A percentile compares a stretch with the other conserved stretches of the same genome.
Evolutionary conservation across 2,329 filamentous ascomycete species (phyloP).

Genomic region (Botryosphaeria agaves): DNA sequence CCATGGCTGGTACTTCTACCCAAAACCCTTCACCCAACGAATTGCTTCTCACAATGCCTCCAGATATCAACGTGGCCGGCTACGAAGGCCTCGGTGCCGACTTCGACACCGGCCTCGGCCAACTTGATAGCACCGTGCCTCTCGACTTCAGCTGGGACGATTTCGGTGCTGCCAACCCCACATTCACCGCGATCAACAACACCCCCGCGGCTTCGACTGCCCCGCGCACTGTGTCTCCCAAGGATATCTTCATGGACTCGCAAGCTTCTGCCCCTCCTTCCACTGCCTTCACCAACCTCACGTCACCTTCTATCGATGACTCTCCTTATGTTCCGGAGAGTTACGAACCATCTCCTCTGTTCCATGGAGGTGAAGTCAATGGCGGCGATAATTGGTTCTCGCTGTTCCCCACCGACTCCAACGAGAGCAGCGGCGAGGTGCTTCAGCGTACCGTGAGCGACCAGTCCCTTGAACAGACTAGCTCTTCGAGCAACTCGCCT

Average conservation of each 20-base stretch:
- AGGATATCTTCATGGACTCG: constrained; percentile 57
- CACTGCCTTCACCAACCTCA: constrained; percentile 64
- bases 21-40: constrained; percentile 3
- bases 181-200: constrained; percentile 29
- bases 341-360: constrained; percentile 65
- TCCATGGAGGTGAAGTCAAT: constrained; percentile 38
- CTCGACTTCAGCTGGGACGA: constrained; percentile 5
- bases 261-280: constrained; percentile 68
- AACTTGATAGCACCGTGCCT: constrained; percentile 4
- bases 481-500: constrained; percentile 14
- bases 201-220: constrained; percentile 18
- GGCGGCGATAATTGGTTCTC: constrained; percentile 49
- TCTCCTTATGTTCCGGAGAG: constrained; percentile 57
- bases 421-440: no score
- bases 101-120: constrained; percentile 16
- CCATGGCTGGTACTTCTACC: constrained; percentile 38
- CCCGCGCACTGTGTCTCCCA: constrained; percentile 57
- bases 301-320: constrained; percentile 59
- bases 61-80: constrained; percentile 26
- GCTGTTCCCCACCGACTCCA: constrained; percentile 59
- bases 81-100: constrained; percentile 28
- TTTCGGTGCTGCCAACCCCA: constrained; percentile 11
- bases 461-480: constrained; percentile 7
- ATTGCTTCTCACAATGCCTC: constrained; percentile 9
- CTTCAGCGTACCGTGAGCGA: constrained; percentile 17